Conservation (phyloP, 345 rosid species). For the Eucalyptus cloeziana region DNA sequence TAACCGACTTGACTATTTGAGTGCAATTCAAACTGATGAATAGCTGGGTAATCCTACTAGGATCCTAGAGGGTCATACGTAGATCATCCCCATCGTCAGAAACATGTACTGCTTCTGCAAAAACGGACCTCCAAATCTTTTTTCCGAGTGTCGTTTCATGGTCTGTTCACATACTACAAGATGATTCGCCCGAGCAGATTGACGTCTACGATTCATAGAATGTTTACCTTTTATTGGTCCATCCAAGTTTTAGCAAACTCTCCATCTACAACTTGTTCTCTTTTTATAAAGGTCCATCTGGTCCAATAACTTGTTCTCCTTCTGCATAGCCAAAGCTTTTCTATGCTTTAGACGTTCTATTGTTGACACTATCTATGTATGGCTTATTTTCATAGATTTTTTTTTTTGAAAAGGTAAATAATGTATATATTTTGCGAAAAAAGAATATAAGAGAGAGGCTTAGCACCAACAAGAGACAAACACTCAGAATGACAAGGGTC, state of each 20-base stretch:
- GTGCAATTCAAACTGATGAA: background rate
- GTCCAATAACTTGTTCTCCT: background rate
- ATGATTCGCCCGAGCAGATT: background rate
- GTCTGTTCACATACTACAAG: background rate
- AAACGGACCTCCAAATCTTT: background rate
- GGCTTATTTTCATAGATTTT: background rate
- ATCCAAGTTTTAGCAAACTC: background rate
- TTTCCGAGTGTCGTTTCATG: background rate
- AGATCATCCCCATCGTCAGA: background rate
- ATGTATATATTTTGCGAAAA: no score
- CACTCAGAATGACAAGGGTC: no score
- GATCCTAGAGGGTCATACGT: background rate
- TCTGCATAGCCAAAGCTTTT: background rate
- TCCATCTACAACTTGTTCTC: background rate
- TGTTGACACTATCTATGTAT: background rate
- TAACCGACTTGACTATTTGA: background rate
- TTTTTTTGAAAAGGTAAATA: no score
- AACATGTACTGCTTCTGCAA: background rate
- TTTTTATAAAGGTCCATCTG: no score
- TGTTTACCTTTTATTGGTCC: background rate
- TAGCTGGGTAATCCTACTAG: background rate
- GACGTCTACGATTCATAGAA: background rate
- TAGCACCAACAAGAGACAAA: no score
- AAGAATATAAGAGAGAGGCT: no score
- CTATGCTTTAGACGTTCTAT: background rate